Base-by-base conservation (phyloP, 2,329 filamentous ascomycete species). In the Magnaporthales sp. region DNA sequence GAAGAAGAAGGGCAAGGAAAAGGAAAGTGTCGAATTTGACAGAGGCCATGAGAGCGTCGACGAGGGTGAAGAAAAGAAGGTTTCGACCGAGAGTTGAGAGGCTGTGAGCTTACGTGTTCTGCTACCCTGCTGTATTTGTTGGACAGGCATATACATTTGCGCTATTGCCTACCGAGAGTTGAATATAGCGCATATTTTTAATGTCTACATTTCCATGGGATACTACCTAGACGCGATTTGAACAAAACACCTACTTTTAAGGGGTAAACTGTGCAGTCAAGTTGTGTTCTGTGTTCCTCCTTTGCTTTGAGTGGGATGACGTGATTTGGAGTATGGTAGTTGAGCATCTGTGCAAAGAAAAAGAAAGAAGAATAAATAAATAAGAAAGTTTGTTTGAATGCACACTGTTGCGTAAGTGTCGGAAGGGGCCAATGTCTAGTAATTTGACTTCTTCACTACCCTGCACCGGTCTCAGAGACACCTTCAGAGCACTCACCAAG, bases 1-100 rank as follows among this genome's bases (percentile, higher is more conserved):
- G 73, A 86, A 85, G 76, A 87, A 86, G 78, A 86, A 84, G 75
- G 83, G 80, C 69, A 84, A 81, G 70, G 83, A 85, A 61, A 85
- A 83, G 77, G 84, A 86, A 71, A 84, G 83, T 70, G 71, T 83
- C 69, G 85, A 87, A 62, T 72, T 83, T 29, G 85, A 87, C 54
- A 74, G 78, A 66, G 75, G 77, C 22, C 71, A 70, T 66, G 46
- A 66, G 51, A 62, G 46, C 30, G 64, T 60, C 24, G 64, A 46
- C 26, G 63, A 64, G 22, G 56, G 26, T 60, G 56, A 60, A 7
- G 56, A 60, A 15, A 60, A 60, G 19, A 60, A 60, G 56, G 15
- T 24, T 13, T 29, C 26, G 56, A 60, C 56, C 15, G 56, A 60
- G 24, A 15, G 8, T 29, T 60, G 24, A 46, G n/a, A n/a, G 38